Base-by-base conservation (phyloP, 163 green algal species). In the Chlamydomonas reinhardtii region DNA sequence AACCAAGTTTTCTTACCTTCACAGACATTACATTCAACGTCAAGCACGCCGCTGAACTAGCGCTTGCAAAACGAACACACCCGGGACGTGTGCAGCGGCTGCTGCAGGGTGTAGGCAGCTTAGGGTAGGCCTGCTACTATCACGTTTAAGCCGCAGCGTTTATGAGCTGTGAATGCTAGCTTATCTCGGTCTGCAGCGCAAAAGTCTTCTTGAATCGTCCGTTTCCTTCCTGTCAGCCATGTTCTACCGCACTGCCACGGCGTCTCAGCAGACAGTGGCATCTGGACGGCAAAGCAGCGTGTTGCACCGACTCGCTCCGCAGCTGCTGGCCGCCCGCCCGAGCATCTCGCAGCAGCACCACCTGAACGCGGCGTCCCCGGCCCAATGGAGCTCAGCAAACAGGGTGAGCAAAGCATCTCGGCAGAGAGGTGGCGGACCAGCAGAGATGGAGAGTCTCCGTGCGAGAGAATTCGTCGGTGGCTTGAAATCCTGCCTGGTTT, bases 191-290 rank as follows among this genome's bases (percentile, higher is more conserved):
- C 75, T 61, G 59, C 31, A 27, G 8, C 35, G 32, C 9, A 82
- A 61, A 37, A 82, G 59, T 48, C 61, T 82, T 61, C 22, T 82
- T 29, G 59, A 82, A 5, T 73, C 43, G 59, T 73, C 43, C 24
- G 15, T 82, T 37, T 62, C 24, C 39, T 48, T 74, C 62, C 31
- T 84, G 15, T 75, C 76, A 66, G 37, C 76, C 56, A 84, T 84
- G 76, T 75, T 84, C 52, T 69, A 54, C 43, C n/a, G 65, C 8
- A 84, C 76, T 27, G 39, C 65, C 27, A 39, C 39, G 5, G n/a
- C 32, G 1, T 4, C 52, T 22, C 76, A 75, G 31, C 62, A 62
- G 27, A 52, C 9, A 56, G 48, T 37, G 29, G 39, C 65, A 27
- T 29, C 39, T 19, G 64, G 39, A 20, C 54, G 76, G 16, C 65